A percentile compares a stretch with the other conserved stretches of the same genome.
Evolutionary conservation across 768 basidiomycete species (phyloP).

Genomic region (Suillus decipiens): DNA sequence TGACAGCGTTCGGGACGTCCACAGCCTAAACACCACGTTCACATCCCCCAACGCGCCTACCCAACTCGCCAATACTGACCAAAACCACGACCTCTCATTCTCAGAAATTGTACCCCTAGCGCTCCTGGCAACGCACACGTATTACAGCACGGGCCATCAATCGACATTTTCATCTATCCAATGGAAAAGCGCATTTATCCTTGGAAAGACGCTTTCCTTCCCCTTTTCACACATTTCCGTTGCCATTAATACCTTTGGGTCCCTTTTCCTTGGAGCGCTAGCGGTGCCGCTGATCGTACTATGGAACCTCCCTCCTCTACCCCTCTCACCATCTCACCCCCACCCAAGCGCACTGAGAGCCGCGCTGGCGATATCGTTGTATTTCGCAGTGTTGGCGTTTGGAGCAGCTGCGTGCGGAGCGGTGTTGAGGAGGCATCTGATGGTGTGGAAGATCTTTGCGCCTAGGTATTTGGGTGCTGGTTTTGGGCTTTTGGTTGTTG

Average conservation of each 20-base stretch:
- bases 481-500: slow-evolving; percentile 64
- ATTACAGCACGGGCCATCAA: slow-evolving; percentile 93
- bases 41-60: slow-evolving; percentile 48
- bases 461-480: slow-evolving; percentile 89
- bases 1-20: slow-evolving; percentile 79
- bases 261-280: background rate
- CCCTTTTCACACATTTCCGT: slow-evolving; percentile 77
- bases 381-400: slow-evolving; percentile 64
- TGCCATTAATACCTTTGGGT: slow-evolving; percentile 73
- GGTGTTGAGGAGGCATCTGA: slow-evolving; percentile 78
- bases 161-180: slow-evolving; percentile 86
- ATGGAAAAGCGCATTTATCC: slow-evolving; percentile 92
- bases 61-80: slow-evolving; percentile 30
- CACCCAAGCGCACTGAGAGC: slow-evolving; percentile 47
- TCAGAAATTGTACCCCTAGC: slow-evolving; percentile 72
- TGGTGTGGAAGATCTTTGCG: slow-evolving; percentile 99
- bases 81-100: slow-evolving; percentile 49
- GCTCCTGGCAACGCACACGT: slow-evolving; percentile 73
- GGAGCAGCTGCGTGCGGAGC: slow-evolving; percentile 75
- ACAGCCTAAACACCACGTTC: slow-evolving; percentile 53
- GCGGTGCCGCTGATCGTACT: slow-evolving; percentile 26
- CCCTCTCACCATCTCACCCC: slow-evolving; percentile 16
- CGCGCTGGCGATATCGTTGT: slow-evolving; percentile 65
- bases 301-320: slow-evolving; percentile 80
- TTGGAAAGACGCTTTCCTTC: slow-evolving; percentile 68